Evolutionary conservation across 768 basidiomycete species (phyloP).

Genomic region (Rossbeevera mucosa): DNA sequence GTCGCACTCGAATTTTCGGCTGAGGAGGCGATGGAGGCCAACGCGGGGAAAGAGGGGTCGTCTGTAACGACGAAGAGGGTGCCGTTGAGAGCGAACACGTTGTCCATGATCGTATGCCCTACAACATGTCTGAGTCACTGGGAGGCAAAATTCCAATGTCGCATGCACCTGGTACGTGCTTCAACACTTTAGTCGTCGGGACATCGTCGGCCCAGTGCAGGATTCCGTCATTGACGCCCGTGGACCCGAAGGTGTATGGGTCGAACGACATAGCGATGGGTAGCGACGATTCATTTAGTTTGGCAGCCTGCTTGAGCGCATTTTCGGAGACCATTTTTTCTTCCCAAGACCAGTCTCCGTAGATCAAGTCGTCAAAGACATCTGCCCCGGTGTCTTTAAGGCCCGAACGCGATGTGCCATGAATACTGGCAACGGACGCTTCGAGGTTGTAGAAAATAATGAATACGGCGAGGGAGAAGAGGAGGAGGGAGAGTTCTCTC

Average conservation of each 20-base stretch:
- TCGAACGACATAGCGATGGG: slow-evolving; percentile 26
- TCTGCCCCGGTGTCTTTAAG: slow-evolving; percentile 37
- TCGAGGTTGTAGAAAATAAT: slow-evolving; percentile 74
- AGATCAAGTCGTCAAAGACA: slow-evolving; percentile 56
- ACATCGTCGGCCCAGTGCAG: slow-evolving; percentile 51
- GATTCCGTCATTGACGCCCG: slow-evolving; percentile 49
- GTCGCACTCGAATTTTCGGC: slow-evolving; percentile 33
- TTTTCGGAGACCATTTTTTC: slow-evolving; percentile 55
- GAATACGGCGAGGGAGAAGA: slow-evolving; percentile 63
- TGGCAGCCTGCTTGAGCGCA: slow-evolving; percentile 41
- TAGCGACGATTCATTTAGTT: slow-evolving; percentile 1
- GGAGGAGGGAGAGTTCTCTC: slow-evolving; percentile 66
- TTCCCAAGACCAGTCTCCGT: slow-evolving; percentile 68
- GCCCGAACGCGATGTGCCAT: slow-evolving; percentile 21
- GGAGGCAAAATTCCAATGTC: background rate
- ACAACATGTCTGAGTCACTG: slow-evolving; percentile 3
- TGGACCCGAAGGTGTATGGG: slow-evolving; percentile 20
- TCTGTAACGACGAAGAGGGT: slow-evolving; percentile 74
- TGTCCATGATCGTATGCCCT: slow-evolving; percentile 86
- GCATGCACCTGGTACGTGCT: slow-evolving; percentile 60
- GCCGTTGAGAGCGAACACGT: slow-evolving; percentile 69
- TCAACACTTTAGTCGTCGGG: slow-evolving; percentile 52
- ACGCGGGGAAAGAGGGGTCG: slow-evolving; percentile 54
- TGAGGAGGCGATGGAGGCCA: slow-evolving; percentile 47
- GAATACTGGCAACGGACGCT: slow-evolving; percentile 42